Conservation (phyloP, 2,329 filamentous ascomycete genomes). For the Fusarium sp. region DNA sequence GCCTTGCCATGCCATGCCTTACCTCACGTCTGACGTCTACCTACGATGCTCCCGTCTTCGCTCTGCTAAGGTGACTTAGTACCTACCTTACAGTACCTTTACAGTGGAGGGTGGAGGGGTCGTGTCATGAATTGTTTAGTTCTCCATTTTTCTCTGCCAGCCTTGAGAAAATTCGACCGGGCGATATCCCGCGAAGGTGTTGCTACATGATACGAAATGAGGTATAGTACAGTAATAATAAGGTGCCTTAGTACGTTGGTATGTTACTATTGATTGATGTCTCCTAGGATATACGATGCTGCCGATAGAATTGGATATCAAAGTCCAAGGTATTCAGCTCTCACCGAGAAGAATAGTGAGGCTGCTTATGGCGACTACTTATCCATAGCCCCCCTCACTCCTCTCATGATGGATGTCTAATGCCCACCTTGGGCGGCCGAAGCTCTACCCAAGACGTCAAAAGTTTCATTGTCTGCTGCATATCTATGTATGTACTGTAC, state of each 20-base stretch:
- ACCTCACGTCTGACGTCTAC: conserved; percentile 30
- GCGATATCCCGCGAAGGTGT: conserved; percentile 28
- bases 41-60: not conserved
- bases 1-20: not conserved
- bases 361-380: conserved; percentile 6
- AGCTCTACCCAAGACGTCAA: not conserved
- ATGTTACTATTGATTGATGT: not conserved
- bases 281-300: not conserved
- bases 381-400: not conserved
- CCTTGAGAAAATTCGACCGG: conserved; percentile 36
- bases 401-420: conserved; percentile 11
- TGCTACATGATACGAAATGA: conserved; percentile 9
- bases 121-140: conserved; percentile 47
- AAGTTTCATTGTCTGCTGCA: not conserved
- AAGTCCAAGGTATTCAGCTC: not conserved
- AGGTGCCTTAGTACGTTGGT: too few species aligned
- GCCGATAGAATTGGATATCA: too few species aligned
- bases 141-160: conserved; percentile 41
- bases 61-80: not conserved
- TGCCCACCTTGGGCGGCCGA: not conserved
- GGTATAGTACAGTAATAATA: not conserved
- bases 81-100: not conserved
- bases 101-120: conserved; percentile 45
- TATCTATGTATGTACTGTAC: not conserved
- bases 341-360: not conserved